Percentiles rank a stretch among this genome's conserved stretches.
These are phyloP conservation scores for Brettanomyces bruxellensis DNA, from an alignment of 805 yeast genomes.

Conservation along the genomic window DNA sequence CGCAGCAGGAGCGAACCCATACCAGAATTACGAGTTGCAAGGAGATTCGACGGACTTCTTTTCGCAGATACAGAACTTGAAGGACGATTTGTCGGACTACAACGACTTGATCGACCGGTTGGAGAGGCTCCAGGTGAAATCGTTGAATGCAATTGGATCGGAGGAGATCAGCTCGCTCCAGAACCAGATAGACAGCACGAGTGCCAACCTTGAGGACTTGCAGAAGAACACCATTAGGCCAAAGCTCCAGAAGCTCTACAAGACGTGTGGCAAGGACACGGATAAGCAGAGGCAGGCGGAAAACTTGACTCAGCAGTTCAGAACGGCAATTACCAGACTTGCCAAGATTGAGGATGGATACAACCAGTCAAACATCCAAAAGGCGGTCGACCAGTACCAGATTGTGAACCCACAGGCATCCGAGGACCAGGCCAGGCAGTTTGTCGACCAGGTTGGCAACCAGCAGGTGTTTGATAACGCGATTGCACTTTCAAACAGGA, in stretches of 20 bases:
- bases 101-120: conserved; percentile 60
- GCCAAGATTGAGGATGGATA: conserved; percentile 80
- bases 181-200: conserved; percentile 67
- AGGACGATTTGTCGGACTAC: conserved; percentile 61
- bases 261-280: conserved; percentile 57
- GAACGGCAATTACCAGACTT: conserved; percentile 79
- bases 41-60: conserved; percentile 38
- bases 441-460: conserved; percentile 74
- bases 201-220: conserved; percentile 69
- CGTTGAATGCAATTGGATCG: conserved; percentile 64
- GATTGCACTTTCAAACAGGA: conserved; percentile 71
- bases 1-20: neutral
- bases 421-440: conserved; percentile 74
- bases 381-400: conserved; percentile 87
- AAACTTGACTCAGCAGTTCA: conserved; percentile 73
- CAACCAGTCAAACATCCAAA: conserved; percentile 73
- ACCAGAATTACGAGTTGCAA: neutral
- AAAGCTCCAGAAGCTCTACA: conserved; percentile 70
- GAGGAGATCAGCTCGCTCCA: conserved; percentile 62
- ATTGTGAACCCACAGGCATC: conserved; percentile 84
- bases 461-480: conserved; percentile 95
- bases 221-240: conserved; percentile 61
- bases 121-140: conserved; percentile 59
- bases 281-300: conserved; percentile 89
- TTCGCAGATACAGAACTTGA: conserved; percentile 58